A percentile compares a stretch with the other conserved stretches of the same genome.
Evolutionary conservation across 495 filamentous ascomycete genomes (phyloP).

Genomic region (Xylaria curta): DNA sequence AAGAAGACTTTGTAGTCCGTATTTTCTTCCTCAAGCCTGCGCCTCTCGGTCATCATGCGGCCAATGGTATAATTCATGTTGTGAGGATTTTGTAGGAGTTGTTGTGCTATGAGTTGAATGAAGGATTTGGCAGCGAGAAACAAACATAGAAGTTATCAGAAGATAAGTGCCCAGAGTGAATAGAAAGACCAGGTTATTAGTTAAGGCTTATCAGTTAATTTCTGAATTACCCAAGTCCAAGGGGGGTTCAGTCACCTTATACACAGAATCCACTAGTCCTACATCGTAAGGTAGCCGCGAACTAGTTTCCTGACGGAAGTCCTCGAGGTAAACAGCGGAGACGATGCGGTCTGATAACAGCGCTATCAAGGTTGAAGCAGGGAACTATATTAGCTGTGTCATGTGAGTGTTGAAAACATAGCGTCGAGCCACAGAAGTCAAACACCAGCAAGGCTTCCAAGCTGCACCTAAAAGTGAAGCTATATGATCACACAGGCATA

Average conservation of each 20-base stretch:
- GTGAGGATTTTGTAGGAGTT: not conserved
- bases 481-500: not conserved
- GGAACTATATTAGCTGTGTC: slow-evolving; percentile 1
- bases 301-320: not conserved
- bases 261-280: too few species aligned
- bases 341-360: not conserved
- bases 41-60: not conserved
- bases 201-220: too few species aligned
- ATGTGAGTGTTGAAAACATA: not conserved
- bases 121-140: not conserved
- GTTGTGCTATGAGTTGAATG: not conserved
- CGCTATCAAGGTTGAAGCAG: not conserved
- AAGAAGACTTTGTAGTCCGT: not conserved
- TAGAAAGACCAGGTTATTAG: too few species aligned
- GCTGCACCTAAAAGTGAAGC: not conserved
- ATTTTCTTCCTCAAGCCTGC: not conserved
- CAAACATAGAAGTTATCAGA: too few species aligned
- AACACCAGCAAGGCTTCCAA: not conserved
- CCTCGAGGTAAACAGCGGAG: not conserved
- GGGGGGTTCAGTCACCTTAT: too few species aligned
- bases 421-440: not conserved
- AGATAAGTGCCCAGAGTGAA: too few species aligned
- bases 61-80: not conserved
- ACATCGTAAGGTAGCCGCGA: too few species aligned
- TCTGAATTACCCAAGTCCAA: too few species aligned